Conservation (phyloP, 2,329 filamentous ascomycete species). For the Colletotrichum sp. region DNA sequence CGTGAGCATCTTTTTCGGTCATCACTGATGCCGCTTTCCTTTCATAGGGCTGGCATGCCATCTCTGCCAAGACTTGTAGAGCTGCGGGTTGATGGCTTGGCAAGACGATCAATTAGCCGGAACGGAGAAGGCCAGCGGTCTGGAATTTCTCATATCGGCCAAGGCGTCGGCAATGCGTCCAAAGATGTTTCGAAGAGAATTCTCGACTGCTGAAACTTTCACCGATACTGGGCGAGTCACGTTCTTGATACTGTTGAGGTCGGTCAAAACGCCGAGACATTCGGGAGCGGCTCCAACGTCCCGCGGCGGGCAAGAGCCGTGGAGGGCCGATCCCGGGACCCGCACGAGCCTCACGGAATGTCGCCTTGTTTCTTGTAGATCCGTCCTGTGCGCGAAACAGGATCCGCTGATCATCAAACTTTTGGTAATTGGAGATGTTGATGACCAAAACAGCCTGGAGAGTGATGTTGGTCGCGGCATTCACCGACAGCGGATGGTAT, state of each 20-base stretch:
- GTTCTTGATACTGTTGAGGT: neutral
- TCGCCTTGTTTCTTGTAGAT: slow-evolving; percentile 7
- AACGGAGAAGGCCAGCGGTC: neutral
- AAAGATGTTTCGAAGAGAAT: neutral
- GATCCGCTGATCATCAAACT: slow-evolving; percentile 4
- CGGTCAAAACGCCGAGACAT: neutral
- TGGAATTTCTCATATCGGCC: neutral
- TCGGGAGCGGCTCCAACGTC: neutral
- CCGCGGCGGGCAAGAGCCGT: neutral
- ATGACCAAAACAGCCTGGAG: neutral
- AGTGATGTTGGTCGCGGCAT: neutral
- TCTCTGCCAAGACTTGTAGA: neutral
- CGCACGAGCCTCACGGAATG: slow-evolving; percentile 2
- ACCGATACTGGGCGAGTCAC: neutral
- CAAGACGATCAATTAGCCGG: neutral
- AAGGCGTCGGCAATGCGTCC: neutral
- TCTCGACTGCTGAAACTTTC: neutral
- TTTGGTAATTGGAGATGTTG: neutral
- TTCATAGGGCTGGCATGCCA: neutral
- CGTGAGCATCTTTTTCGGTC: rapidly evolving
- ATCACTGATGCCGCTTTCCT: neutral
- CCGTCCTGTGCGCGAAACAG: slow-evolving; percentile 7
- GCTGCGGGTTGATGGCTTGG: neutral
- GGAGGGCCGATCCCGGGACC: slow-evolving; percentile 5
- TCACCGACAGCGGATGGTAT: neutral